These are phyloP conservation scores for Jaapia argillacea DNA, from an alignment of 768 basidiomycete genomes.

Conservation along the genomic window DNA sequence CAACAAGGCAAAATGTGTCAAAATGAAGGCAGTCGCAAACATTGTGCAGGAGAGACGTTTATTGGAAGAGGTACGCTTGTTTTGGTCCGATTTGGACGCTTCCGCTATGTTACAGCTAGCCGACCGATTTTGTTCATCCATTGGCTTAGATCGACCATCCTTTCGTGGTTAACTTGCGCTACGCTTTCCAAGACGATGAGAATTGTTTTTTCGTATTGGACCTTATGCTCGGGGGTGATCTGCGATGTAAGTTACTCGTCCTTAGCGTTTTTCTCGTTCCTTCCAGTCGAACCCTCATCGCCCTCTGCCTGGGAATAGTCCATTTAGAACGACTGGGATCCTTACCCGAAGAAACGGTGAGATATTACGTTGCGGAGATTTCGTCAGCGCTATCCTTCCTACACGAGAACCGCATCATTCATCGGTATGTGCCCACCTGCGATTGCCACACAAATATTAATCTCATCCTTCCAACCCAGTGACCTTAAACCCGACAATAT, in stretches of 20 bases:
- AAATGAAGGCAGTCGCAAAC: conserved; percentile 97
- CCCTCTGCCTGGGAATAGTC: conserved; percentile 34
- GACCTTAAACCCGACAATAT: conserved; percentile 98
- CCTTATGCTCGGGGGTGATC: conserved; percentile 92
- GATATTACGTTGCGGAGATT: conserved; percentile 85
- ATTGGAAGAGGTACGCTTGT: conserved; percentile 75
- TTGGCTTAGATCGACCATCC: conserved; percentile 81
- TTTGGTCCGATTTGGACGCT: neutral
- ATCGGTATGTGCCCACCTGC: conserved; percentile 53
- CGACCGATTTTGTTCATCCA: conserved; percentile 10
- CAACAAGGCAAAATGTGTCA: conserved; percentile 95
- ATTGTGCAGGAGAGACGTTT: conserved; percentile 93
- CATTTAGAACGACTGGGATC: conserved; percentile 78
- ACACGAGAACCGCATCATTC: conserved; percentile 91
- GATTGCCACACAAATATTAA: conserved; percentile 16
- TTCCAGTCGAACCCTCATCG: conserved; percentile 4
- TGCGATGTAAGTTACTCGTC: conserved; percentile 62
- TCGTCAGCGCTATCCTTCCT: conserved; percentile 83
- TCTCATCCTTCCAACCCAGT: conserved; percentile 29
- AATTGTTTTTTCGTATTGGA: conserved; percentile 98
- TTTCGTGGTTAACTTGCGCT: conserved; percentile 89
- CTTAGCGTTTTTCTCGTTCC: neutral
- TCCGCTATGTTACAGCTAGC: conserved; percentile 2
- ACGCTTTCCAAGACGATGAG: conserved; percentile 97
- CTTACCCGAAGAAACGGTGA: conserved; percentile 68